A percentile compares a stretch with the other conserved stretches of the same genome.
phyloP scores from a whole-genome alignment of 345 rosid species.

The Eucalyptus leucophloia region DNA sequence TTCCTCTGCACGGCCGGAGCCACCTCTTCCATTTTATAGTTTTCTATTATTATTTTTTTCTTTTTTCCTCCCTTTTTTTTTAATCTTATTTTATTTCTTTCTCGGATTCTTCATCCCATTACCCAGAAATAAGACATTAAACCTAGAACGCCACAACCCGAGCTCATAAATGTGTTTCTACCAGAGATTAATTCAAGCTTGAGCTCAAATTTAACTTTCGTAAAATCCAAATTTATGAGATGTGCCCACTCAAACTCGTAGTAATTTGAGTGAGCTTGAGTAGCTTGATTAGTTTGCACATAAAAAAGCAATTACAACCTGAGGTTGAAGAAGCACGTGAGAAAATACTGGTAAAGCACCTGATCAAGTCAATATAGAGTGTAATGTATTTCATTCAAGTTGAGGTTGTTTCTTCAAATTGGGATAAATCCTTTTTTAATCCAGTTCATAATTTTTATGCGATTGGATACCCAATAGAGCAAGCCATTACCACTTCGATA shows the following conservation, averaged over 20 bases:
- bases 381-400: neutral
- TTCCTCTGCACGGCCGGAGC: no score
- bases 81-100: no score
- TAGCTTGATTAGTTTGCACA: neutral
- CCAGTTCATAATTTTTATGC: neutral
- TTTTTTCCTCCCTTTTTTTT: no score
- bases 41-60: no score
- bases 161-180: neutral
- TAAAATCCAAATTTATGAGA: neutral
- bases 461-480: no score
- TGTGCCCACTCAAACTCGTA: fast-evolving
- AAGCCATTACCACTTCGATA: no score
- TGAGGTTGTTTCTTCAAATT: neutral
- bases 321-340: neutral
- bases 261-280: neutral
- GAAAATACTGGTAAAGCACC: neutral
- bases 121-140: no score
- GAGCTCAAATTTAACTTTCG: neutral
- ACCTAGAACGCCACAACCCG: no score
- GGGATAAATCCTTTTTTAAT: neutral
- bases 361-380: neutral
- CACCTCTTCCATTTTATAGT: no score
- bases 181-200: neutral
- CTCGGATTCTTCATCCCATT: no score
- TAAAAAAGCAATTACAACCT: no score